These are phyloP conservation scores for Rhizopogon roseolus DNA, from an alignment of 768 basidiomycete species.

Conservation along the genomic window DNA sequence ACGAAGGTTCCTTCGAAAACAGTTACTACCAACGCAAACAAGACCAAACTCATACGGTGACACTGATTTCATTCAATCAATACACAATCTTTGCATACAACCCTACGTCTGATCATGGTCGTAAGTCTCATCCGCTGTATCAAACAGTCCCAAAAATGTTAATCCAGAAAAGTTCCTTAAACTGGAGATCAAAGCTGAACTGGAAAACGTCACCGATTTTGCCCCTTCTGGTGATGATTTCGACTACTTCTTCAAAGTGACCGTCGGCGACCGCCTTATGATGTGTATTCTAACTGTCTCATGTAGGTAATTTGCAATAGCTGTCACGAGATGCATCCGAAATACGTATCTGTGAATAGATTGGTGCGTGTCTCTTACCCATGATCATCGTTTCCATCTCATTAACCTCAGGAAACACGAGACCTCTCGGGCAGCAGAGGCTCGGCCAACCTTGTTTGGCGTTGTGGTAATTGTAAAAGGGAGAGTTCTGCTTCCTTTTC, in stretches of 20 bases:
- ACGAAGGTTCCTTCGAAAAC: too few species aligned
- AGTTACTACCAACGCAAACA: conserved; percentile 15
- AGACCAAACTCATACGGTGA: conserved; percentile 16
- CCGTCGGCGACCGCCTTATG: neutral
- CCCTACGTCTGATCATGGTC: conserved; percentile 37
- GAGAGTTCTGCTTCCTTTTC: conserved; percentile 80
- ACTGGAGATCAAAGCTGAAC: conserved; percentile 71
- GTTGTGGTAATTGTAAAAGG: conserved; percentile 70
- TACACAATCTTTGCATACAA: neutral
- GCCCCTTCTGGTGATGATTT: conserved; percentile 63
- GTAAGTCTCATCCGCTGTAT: conserved; percentile 31
- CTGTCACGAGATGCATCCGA: conserved; percentile 75
- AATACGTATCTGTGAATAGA: conserved; percentile 67
- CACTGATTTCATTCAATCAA: neutral
- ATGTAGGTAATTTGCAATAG: conserved; percentile 71
- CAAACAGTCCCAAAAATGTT: neutral
- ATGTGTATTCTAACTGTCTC: neutral
- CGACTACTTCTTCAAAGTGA: conserved; percentile 77
- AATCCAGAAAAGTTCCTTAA: conserved; percentile 42
- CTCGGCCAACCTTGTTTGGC: conserved; percentile 80
- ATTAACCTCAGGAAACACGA: conserved; percentile 49
- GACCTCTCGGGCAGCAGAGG: conserved; percentile 53
- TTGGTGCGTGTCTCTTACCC: conserved; percentile 33
- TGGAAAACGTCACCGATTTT: conserved; percentile 74
- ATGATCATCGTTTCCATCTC: neutral